Base-by-base conservation (phyloP, 306 rosid species). In the Luffa aegyptiaca region DNA sequence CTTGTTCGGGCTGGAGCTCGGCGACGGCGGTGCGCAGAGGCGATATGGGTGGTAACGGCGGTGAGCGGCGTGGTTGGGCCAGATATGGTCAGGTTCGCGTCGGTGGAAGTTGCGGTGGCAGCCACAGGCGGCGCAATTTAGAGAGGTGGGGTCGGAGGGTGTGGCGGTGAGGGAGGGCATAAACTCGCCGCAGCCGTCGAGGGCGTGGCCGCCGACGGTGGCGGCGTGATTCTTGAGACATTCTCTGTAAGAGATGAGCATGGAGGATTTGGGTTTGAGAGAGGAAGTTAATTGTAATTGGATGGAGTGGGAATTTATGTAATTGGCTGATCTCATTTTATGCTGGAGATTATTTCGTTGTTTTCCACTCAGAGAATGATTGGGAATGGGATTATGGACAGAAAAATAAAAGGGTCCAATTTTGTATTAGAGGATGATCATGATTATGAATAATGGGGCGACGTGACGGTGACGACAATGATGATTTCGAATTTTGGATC, bases 81-180 rank as follows among this genome's bases (percentile, higher is more conserved):
- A 63, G 71, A 77, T 37, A 45, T 85, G 87, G 7, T 82, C 85
- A 0, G 87, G 72, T 33, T 86, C 90, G 2, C 97, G 97, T 85
- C 98, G 96, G 91, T 94, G 98, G 86, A 90, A 94, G 65, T 92
- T 94, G 37, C 98, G 93, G 88, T 94, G 98, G 76, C 98, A 94
- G 18, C 97, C 96, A 44, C 98, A 94, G 4, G 98, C 98, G 9
- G 92, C 97, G 37, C 98, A 92, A 82, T 89, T 94, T 4, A 94
- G 87, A 1, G 93, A 90, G 48, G 94, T 87, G 6, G 98, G 96
- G 79, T 94, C 90, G 10, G 83, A 1, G 59, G 81, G 81, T 66
- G 75, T 65, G 81, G 87, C 75, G 36, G 86, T 20, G 8, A 89
- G 65, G 16, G 88, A 85, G 1, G 91, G 88, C 90, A 90, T 87